These are phyloP conservation scores for Kurtzmaniella quercitrusa DNA, from an alignment of 1,139 yeast species.

Conservation along the genomic window DNA sequence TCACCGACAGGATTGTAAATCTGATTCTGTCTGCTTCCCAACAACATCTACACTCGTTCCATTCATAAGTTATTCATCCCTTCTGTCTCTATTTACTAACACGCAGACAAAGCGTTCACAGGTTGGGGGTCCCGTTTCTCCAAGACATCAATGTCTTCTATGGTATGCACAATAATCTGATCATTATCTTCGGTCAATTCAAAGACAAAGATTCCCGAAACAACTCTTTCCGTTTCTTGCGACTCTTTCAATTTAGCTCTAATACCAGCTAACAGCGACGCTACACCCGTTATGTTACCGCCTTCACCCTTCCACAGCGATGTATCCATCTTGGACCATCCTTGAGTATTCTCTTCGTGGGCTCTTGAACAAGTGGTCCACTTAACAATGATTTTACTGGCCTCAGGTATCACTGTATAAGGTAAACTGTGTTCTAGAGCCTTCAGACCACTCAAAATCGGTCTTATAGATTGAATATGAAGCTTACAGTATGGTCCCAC, in stretches of 20 bases:
- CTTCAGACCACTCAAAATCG: constrained; percentile 10
- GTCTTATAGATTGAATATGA: constrained; percentile 46
- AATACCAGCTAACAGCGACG: constrained; percentile 22
- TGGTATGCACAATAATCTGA: constrained; percentile 62
- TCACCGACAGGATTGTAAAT: no score
- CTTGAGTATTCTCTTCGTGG: constrained; percentile 19
- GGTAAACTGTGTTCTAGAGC: constrained; percentile 13
- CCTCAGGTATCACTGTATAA: constrained; percentile 32
- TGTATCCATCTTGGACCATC: constrained; percentile 36
- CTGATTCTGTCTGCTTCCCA: no score
- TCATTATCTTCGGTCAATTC: constrained; percentile 61
- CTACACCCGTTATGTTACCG: constrained; percentile 13
- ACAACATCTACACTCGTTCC: no score
- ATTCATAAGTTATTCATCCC: constrained; percentile 5
- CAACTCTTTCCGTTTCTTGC: constrained; percentile 40
- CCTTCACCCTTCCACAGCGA: constrained; percentile 11
- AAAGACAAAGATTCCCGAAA: constrained; percentile 72
- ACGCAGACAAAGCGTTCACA: background rate
- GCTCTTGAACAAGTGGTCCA: constrained; percentile 60
- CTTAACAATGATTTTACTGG: constrained; percentile 53
- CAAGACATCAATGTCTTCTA: constrained; percentile 70
- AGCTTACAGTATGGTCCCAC: constrained; percentile 46
- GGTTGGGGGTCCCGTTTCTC: constrained; percentile 32
- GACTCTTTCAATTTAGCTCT: constrained; percentile 30
- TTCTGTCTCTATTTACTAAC: background rate